Percentiles rank a stretch among this genome's conserved stretches.
Conservation (phyloP, 176 grass and related monocot species). For the Themeda triandra region DNA sequence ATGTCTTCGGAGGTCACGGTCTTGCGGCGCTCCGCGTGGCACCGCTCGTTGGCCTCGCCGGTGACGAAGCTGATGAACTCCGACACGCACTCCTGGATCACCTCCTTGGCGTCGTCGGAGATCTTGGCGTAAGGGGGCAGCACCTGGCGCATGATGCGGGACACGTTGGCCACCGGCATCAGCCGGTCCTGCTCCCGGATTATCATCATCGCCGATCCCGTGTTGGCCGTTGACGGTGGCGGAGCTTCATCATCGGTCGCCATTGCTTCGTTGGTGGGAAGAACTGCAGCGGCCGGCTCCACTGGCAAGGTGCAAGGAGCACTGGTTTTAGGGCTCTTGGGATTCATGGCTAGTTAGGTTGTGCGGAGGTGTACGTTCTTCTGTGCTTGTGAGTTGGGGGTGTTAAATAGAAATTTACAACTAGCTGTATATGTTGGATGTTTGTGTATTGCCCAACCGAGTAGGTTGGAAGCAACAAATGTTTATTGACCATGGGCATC, state of each 20-base stretch:
- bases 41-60: constrained; percentile 68
- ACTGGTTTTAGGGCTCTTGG: neutral
- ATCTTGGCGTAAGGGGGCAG: constrained; percentile 72
- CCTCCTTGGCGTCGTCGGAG: constrained; percentile 70
- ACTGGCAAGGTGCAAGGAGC: neutral
- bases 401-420: constrained; percentile 16
- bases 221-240: too few relatives aligned
- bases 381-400: neutral
- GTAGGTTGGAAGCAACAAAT: neutral
- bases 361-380: neutral
- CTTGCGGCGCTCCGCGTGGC: constrained; percentile 69
- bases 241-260: neutral
- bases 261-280: neutral
- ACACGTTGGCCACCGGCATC: constrained; percentile 72
- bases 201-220: neutral
- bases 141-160: constrained; percentile 59
- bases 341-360: neutral
- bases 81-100: constrained; percentile 75
- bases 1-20: constrained; percentile 75
- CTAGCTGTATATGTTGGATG: neutral
- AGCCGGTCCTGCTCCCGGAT: constrained; percentile 63
- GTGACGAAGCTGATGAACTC: constrained; percentile 90
- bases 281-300: neutral
- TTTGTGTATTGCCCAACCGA: neutral
- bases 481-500: neutral